Conservation (phyloP, 2,329 filamentous ascomycete genomes). For the Epichloe gansuensis region DNA sequence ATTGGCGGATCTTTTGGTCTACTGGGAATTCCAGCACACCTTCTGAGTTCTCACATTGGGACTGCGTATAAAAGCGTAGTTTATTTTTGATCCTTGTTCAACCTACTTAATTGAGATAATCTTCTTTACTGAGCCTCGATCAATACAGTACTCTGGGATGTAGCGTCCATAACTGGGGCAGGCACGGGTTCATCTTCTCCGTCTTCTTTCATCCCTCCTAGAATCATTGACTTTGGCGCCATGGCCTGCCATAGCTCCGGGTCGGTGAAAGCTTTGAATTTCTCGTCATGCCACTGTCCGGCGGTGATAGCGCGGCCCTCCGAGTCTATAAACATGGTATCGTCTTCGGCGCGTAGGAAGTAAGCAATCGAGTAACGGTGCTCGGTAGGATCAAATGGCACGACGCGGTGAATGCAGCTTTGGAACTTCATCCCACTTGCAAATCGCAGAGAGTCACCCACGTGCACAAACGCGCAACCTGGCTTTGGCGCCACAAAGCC, state of each 20-base stretch:
- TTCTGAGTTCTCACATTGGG: too few species aligned
- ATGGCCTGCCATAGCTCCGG: constrained; percentile 32
- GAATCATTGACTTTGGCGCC: constrained; percentile 35
- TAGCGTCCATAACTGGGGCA: too few species aligned
- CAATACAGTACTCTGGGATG: too few species aligned
- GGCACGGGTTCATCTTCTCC: constrained; percentile 11
- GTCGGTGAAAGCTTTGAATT: constrained; percentile 38
- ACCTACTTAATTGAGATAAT: too few species aligned
- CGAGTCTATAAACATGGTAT: constrained; percentile 42
- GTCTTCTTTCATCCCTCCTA: constrained; percentile 38
- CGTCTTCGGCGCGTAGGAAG: constrained; percentile 44
- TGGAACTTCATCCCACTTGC: constrained; percentile 39
- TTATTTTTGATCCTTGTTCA: too few species aligned
- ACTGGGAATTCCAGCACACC: too few species aligned
- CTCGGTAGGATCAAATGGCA: constrained; percentile 38
- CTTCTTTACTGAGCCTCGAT: too few species aligned
- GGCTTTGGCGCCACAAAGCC: constrained; percentile 39
- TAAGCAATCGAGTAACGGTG: constrained; percentile 48
- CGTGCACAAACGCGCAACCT: constrained; percentile 43
- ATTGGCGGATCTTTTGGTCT: too few species aligned
- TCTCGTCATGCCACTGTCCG: constrained; percentile 42
- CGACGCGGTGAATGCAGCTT: constrained; percentile 45
- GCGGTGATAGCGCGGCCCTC: constrained; percentile 42
- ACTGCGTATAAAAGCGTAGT: too few species aligned
- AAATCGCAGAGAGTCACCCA: constrained; percentile 47